Base-by-base conservation (phyloP, 805 yeast species). In the Candida anglica region DNA sequence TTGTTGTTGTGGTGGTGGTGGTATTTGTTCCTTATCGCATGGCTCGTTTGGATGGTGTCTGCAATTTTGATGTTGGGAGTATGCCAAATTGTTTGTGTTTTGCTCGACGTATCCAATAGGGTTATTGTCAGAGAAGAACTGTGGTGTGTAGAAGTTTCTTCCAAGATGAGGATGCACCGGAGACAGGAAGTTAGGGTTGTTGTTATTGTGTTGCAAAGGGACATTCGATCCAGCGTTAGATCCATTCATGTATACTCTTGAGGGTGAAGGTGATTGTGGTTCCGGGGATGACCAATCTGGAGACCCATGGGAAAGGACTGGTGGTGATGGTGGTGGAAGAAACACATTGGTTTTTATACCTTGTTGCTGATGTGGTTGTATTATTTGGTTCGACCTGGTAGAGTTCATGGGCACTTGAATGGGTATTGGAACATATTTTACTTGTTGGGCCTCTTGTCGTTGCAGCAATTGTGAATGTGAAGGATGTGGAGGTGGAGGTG, bases 371-470 rank as follows among this genome's bases (percentile, higher is more conserved):
- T 15, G 14, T 27, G 29, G 24, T 9, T 24, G 14, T 34, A 33
- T 38, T 42, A 32, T 35, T 40, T 8, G 30, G 41, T 9, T 21
- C 11, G 23, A 21, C 23, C 23, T 21, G 23, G 5, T 22, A 22
- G 5, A 11, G 2, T 38, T n/a, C n/a, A n/a, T 33, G n/a, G 69
- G 68, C 31, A 60, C 54, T 41, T 58, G 66, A 3, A 65, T 58
- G 5, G 72, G 71, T 10, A 65, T 61, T 7, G 70, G 69, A 17
- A 66, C 66, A 32, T 52, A 66, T n/a, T n/a, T n/a, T n/a, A n/a
- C n/a, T n/a, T n/a, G n/a, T n/a, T n/a, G n/a, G n/a, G n/a, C n/a
- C 22, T 38, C n/a, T n/a, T n/a, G n/a, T n/a, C n/a, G n/a, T n/a
- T n/a, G n/a, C n/a, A n/a, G n/a, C n/a, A n/a, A n/a, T n/a, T n/a